Evolutionary conservation across 2,329 filamentous ascomycete species (phyloP).

Genomic region (Zymoseptoria tritici): DNA sequence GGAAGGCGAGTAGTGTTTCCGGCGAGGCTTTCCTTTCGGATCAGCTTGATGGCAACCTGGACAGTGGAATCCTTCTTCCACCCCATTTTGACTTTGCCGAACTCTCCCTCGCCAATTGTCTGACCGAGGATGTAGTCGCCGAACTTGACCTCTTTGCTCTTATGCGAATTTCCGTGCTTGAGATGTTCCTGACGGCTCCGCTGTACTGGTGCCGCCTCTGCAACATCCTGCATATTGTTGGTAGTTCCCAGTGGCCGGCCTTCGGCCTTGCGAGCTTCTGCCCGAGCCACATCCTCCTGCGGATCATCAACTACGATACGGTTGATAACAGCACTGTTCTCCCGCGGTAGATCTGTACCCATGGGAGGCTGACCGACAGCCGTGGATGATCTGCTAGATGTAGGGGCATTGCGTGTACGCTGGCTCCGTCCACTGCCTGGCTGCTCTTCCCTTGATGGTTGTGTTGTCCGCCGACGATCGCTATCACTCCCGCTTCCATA

Average conservation of each 20-base stretch:
- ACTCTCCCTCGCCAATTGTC: slow-evolving; percentile 94
- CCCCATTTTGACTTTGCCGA: slow-evolving; percentile 96
- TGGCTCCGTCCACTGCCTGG: slow-evolving; percentile 37
- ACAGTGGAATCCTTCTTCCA: slow-evolving; percentile 95
- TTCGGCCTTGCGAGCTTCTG: slow-evolving; percentile 61
- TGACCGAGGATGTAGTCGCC: slow-evolving; percentile 94
- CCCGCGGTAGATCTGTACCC: slow-evolving; percentile 53
- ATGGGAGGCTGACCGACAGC: slow-evolving; percentile 49
- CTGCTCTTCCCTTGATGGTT: slow-evolving; percentile 41
- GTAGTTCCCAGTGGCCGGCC: slow-evolving; percentile 45
- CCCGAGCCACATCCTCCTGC: slow-evolving; percentile 63
- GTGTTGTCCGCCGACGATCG: slow-evolving; percentile 32
- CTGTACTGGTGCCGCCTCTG: slow-evolving; percentile 24
- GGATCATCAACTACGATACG: slow-evolving; percentile 70
- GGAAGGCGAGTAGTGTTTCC: slow-evolving; percentile 81
- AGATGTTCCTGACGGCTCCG: slow-evolving; percentile 54
- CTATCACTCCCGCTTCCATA: slow-evolving; percentile 37
- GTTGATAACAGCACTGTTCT: slow-evolving; percentile 73
- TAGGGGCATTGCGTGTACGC: slow-evolving; percentile 30
- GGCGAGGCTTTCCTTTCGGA: slow-evolving; percentile 83
- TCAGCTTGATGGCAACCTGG: slow-evolving; percentile 93
- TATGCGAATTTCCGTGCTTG: slow-evolving; percentile 34
- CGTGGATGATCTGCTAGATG: slow-evolving; percentile 39
- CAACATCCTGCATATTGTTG: slow-evolving; percentile 40
- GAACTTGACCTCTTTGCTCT: slow-evolving; percentile 74